Conservation (phyloP, 352 stramenopile genomes). For the Phytophthora aleatoria region DNA sequence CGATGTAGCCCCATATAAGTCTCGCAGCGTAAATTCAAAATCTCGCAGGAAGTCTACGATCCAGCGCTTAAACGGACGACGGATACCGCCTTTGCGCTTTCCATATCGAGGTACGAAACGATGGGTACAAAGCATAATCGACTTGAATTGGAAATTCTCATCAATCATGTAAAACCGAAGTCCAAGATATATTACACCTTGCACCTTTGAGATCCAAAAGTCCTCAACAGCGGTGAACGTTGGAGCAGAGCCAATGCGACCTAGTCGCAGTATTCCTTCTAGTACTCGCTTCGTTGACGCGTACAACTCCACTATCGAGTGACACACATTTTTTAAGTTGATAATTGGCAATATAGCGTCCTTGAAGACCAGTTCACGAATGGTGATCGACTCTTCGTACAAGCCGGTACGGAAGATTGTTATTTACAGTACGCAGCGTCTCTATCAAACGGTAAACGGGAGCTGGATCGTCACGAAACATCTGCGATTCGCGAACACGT, state of each 20-base stretch:
- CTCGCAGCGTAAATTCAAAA: conserved; percentile 3
- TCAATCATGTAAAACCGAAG: conserved; percentile 15
- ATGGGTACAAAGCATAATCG: conserved; percentile 8
- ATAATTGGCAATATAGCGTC: conserved; percentile 7
- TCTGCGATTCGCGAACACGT: background rate
- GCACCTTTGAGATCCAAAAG: conserved; percentile 17
- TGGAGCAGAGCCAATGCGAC: conserved; percentile 2
- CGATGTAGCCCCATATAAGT: background rate
- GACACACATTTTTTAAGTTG: conserved; percentile 3
- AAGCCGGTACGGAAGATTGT: conserved; percentile 10
- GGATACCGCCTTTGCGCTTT: conserved; percentile 7
- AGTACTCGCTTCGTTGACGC: conserved; percentile 4
- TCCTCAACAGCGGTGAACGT: conserved; percentile 7
- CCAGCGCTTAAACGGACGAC: conserved; percentile 6
- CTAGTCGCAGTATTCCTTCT: background rate
- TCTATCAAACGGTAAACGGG: conserved; percentile 8
- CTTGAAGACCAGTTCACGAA: conserved; percentile 18
- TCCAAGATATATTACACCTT: conserved; percentile 4
- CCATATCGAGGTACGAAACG: conserved; percentile 16
- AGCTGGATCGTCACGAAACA: conserved; percentile 10
- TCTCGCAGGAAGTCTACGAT: conserved; percentile 9
- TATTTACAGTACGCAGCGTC: conserved; percentile 15
- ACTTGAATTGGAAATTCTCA: conserved; percentile 6
- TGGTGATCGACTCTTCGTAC: conserved; percentile 19
- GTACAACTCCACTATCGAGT: conserved; percentile 13